These are phyloP conservation scores for Casuarina cunninghamiana DNA, from an alignment of 306 rosid genomes.

Conservation along the genomic window DNA sequence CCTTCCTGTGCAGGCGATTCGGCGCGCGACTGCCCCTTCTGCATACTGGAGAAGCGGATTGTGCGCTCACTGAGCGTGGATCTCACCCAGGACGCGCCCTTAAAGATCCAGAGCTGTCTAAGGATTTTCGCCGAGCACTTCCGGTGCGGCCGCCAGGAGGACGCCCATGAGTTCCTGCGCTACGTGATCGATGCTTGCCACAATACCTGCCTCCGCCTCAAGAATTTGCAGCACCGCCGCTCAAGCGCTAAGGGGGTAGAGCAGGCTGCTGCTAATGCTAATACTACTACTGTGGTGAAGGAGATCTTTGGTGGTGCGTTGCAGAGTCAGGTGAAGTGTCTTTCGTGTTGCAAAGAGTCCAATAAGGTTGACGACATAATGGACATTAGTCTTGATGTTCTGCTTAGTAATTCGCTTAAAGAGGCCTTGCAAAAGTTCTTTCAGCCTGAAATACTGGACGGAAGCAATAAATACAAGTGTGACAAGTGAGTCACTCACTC, in stretches of 20 bases:
- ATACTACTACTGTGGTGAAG: constrained; percentile 59
- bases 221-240: constrained; percentile 53
- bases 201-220: constrained; percentile 83
- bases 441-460: constrained; percentile 92
- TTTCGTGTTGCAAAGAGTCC: constrained; percentile 85
- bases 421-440: constrained; percentile 87
- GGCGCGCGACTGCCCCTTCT: constrained; percentile 82
- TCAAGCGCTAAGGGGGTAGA: constrained; percentile 23
- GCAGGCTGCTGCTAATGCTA: constrained; percentile 8
- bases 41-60: constrained; percentile 82
- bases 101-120: constrained; percentile 71
- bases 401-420: constrained; percentile 84
- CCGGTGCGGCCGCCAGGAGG: constrained; percentile 89
- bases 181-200: constrained; percentile 97
- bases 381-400: constrained; percentile 98
- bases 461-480: constrained; percentile 91
- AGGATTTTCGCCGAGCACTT: constrained; percentile 77
- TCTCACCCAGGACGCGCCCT: constrained; percentile 66
- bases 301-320: constrained; percentile 93
- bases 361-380: constrained; percentile 98
- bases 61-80: constrained; percentile 68
- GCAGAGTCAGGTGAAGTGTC: constrained; percentile 99
- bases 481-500: constrained; percentile 59
- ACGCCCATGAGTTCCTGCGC: constrained; percentile 92
- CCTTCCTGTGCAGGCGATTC: constrained; percentile 63